phyloP scores from a whole-genome alignment of 2,329 filamentous ascomycete species.

The Leptographium radiaticola region DNA sequence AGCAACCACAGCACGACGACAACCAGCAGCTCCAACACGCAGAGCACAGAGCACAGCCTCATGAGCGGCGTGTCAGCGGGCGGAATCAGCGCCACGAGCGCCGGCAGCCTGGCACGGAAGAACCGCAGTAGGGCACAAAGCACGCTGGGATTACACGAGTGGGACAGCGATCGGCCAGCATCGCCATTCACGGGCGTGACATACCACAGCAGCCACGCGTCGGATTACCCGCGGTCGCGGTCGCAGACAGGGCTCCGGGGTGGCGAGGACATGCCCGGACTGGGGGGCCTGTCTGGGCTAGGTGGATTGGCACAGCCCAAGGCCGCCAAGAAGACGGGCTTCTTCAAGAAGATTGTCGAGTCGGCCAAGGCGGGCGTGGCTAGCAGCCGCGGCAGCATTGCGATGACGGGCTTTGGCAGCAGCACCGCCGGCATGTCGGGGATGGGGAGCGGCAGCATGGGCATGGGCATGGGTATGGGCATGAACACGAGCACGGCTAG shows the following conservation, averaged over 20 bases:
- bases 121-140: slow-evolving; percentile 47
- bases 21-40: slow-evolving; percentile 54
- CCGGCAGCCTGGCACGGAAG: slow-evolving; percentile 78
- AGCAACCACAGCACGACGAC: slow-evolving; percentile 56
- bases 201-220: slow-evolving; percentile 81
- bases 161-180: slow-evolving; percentile 41
- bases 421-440: not conserved
- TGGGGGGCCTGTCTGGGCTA: slow-evolving; percentile 45
- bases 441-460: slow-evolving; percentile 26
- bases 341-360: slow-evolving; percentile 92
- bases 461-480: slow-evolving; percentile 18
- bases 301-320: slow-evolving; percentile 70
- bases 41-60: slow-evolving; percentile 69
- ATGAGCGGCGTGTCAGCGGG: slow-evolving; percentile 92
- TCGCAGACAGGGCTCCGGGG: slow-evolving; percentile 50
- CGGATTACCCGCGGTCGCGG: slow-evolving; percentile 38
- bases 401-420: slow-evolving; percentile 36
- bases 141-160: slow-evolving; percentile 47
- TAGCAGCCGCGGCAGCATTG: slow-evolving; percentile 75
- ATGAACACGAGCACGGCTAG: slow-evolving; percentile 17
- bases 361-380: slow-evolving; percentile 90
- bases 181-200: slow-evolving; percentile 66
- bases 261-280: slow-evolving; percentile 32
- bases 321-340: slow-evolving; percentile 48
- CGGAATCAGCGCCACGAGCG: slow-evolving; percentile 87